Conservation (phyloP, 768 basidiomycete species). For the Leucocoprinus sp. region DNA sequence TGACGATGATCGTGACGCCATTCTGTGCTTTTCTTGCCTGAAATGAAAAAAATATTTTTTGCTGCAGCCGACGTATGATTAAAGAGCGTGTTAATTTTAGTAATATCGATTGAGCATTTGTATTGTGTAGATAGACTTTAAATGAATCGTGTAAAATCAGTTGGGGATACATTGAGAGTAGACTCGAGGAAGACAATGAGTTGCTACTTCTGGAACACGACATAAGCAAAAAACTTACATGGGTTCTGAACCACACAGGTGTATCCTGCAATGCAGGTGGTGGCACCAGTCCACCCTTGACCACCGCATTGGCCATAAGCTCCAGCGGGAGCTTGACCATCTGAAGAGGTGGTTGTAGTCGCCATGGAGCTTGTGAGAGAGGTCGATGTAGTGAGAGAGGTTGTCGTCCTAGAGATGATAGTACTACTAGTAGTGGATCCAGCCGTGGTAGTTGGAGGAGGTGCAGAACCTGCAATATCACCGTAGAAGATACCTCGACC, state of each 20-base stretch:
- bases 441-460: slow-evolving; percentile 21
- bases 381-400: slow-evolving; percentile 14
- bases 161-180: slow-evolving; percentile 39
- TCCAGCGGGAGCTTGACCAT: slow-evolving; percentile 15
- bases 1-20: background rate
- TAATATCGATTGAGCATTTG: background rate
- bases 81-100: background rate
- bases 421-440: slow-evolving; percentile 16
- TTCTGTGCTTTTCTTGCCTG: background rate
- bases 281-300: slow-evolving; percentile 31
- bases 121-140: background rate
- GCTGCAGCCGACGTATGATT: background rate
- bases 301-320: slow-evolving; percentile 40
- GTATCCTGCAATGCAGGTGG: slow-evolving; percentile 29
- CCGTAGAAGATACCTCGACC: slow-evolving; percentile 52
- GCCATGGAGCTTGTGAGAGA: slow-evolving; percentile 17
- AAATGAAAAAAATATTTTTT: background rate
- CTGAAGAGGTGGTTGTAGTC: slow-evolving; percentile 22
- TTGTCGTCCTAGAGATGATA: slow-evolving; percentile 12
- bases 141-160: slow-evolving; percentile 6
- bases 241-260: slow-evolving; percentile 29
- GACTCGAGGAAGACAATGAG: slow-evolving; percentile 18
- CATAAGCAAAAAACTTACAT: slow-evolving; percentile 25
- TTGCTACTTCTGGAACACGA: background rate
- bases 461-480: slow-evolving; percentile 25